Conservation (phyloP, 495 filamentous ascomycete species). For the Tetracladium marchalianum region DNA sequence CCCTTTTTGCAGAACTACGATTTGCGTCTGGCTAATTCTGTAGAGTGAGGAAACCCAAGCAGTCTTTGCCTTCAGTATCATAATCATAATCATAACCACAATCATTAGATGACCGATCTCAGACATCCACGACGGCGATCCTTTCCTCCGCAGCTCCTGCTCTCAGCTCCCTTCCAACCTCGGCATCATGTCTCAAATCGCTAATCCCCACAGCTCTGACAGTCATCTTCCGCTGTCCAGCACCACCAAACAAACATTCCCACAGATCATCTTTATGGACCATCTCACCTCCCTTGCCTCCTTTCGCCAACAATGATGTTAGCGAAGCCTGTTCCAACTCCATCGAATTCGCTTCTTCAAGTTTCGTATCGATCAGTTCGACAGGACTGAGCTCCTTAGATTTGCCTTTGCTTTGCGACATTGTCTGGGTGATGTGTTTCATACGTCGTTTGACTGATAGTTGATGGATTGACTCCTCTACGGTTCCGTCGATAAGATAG, state of each 20-base stretch:
- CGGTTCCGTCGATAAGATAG: constrained; percentile 79
- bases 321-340: constrained; percentile 66
- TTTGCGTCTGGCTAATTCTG: no score
- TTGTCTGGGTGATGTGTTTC: constrained; percentile 54
- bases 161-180: constrained; percentile 9
- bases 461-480: constrained; percentile 83
- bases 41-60: no score
- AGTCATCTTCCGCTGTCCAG: neutral
- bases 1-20: no score
- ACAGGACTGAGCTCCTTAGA: constrained; percentile 18
- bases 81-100: neutral
- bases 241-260: constrained; percentile 71
- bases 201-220: neutral
- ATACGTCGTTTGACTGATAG: constrained; percentile 70
- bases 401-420: constrained; percentile 25
- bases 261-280: constrained; percentile 76
- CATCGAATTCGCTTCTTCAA: constrained; percentile 65
- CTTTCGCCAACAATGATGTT: constrained; percentile 56
- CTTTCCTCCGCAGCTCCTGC: constrained; percentile 17
- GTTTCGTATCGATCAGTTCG: constrained; percentile 19
- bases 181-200: constrained; percentile 5
- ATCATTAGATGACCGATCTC: neutral
- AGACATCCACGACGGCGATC: neutral
- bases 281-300: constrained; percentile 65
- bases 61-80: neutral